A percentile compares a stretch with the other conserved stretches of the same genome.
Conservation (phyloP, 495 filamentous ascomycete genomes). For the Daldinia vernicosa region DNA sequence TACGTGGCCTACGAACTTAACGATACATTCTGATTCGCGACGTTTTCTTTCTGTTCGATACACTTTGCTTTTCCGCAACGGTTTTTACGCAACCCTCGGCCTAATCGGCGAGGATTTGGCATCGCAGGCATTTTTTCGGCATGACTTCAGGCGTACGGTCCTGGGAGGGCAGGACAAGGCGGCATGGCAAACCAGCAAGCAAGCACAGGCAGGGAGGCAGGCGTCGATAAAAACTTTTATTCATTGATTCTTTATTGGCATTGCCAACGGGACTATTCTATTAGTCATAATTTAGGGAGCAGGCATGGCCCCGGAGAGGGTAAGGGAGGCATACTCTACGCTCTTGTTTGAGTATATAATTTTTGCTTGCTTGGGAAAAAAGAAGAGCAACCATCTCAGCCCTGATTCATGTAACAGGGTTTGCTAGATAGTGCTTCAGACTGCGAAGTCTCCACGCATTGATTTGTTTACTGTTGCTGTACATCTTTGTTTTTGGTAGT, state of each 20-base stretch:
- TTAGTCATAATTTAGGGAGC: conserved; percentile 34
- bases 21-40: conserved; percentile 27
- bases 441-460: conserved; percentile 4
- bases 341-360: conserved; percentile 41
- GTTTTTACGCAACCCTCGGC: conserved; percentile 39
- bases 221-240: conserved; percentile 15
- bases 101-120: conserved; percentile 22
- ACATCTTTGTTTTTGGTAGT: neutral
- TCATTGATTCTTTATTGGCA: conserved; percentile 26
- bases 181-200: conserved; percentile 18
- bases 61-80: conserved; percentile 23
- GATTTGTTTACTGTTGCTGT: conserved; percentile 1
- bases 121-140: conserved; percentile 33
- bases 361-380: conserved; percentile 13
- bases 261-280: conserved; percentile 22
- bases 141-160: conserved; percentile 40
- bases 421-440: conserved; percentile 23
- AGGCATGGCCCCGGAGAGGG: neutral
- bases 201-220: conserved; percentile 29
- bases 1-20: conserved; percentile 29
- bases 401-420: conserved; percentile 16
- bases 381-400: conserved; percentile 9
- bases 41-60: conserved; percentile 13
- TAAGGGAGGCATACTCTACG: conserved; percentile 9
- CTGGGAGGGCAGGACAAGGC: conserved; percentile 25